A percentile compares a stretch with the other conserved stretches of the same genome.
Conservation (phyloP, 2,329 filamentous ascomycete species). For the Fusarium decemcellulare region DNA sequence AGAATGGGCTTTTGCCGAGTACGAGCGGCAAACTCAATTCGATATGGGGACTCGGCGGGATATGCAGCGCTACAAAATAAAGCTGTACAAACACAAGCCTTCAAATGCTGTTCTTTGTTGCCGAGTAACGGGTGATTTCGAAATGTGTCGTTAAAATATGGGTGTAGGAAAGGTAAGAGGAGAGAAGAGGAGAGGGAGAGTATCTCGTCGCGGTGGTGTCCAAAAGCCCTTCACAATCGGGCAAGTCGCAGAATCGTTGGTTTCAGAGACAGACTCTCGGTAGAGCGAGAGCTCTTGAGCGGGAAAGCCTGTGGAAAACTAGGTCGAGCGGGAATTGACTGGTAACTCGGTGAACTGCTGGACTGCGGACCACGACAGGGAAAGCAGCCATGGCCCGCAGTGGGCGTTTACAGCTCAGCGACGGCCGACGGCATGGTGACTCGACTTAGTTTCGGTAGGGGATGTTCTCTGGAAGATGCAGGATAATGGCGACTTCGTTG, state of each 20-base stretch:
- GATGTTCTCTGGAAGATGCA: conserved; percentile 51
- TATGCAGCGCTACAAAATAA: background rate
- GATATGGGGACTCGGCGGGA: background rate
- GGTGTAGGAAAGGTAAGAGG: background rate
- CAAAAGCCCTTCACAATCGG: conserved; percentile 48
- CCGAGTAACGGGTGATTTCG: conserved; percentile 6
- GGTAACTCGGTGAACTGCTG: conserved; percentile 86
- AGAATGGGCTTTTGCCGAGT: background rate
- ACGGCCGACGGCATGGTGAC: conserved; percentile 79
- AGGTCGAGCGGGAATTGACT: conserved; percentile 72
- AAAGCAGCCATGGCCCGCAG: conserved; percentile 74
- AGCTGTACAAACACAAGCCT: background rate
- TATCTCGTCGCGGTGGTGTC: conserved; percentile 22
- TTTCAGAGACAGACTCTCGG: conserved; percentile 58
- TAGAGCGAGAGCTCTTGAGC: conserved; percentile 57
- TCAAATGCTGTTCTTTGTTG: background rate
- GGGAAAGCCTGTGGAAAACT: conserved; percentile 74
- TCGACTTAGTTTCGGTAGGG: conserved; percentile 77
- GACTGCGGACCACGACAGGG: conserved; percentile 78
- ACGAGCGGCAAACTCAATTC: background rate
- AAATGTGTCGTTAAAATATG: conserved; percentile 2
- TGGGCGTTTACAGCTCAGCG: conserved; percentile 94
- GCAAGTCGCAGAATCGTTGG: conserved; percentile 49
- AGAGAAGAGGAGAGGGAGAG: conserved; percentile 11
- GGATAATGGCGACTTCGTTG: conserved; percentile 73